Evolutionary conservation across 441 rosid genomes (phyloP), one percentile per base, ranked within the genome.

Genomic region (Isatis lusitanica): DNA sequence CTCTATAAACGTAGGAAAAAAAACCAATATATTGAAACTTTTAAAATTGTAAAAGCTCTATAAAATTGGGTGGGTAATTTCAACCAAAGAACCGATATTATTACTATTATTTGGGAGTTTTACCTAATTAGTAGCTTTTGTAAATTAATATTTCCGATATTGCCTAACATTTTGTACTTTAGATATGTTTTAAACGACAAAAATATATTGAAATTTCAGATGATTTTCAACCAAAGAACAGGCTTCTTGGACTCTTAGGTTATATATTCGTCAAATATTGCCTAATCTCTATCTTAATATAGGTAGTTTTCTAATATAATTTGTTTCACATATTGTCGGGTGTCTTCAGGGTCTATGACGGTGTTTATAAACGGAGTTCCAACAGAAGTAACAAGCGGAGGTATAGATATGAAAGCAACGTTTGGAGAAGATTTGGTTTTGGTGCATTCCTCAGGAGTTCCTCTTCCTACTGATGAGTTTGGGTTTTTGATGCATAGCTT

Each of bases 341-440:
- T 31, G 13, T 24, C 4, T 24, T 56, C 36, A 90, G 98, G 94
- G 62, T 81, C 75, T 43, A 82, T 88, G 78, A 86, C 96, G 74
- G 96, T 90, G 40, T 87, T 89, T 68, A 90, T 94, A 73, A 94
- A 94, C 77, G 97, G 98, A 64, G 84, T 90, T 15, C 80, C 87
- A 63, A 92, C 96, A 57, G 94, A 89, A 83, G 85, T 94, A 40
- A 84, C 90, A 51, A 88, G 90, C 66, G 98, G 99, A 42, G 84
- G 88, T 58, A 69, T 90, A 26, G 91, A 90, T 87, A 76, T 87
- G 85, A 94, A 80, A 79, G 79, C 91, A 55, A 80, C 84, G 84
- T 87, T 90, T 77, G 98, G 96, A 38, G 78, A 86, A 82, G 97
- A 88, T 84, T 65, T 84, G 36, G 50, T 87, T 35, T 78, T 94